A percentile compares a stretch with the other conserved stretches of the same genome.
These are phyloP conservation scores for Marasmius tenuissimus DNA, from an alignment of 1,284 basidiomycete genomes.

Conservation along the genomic window DNA sequence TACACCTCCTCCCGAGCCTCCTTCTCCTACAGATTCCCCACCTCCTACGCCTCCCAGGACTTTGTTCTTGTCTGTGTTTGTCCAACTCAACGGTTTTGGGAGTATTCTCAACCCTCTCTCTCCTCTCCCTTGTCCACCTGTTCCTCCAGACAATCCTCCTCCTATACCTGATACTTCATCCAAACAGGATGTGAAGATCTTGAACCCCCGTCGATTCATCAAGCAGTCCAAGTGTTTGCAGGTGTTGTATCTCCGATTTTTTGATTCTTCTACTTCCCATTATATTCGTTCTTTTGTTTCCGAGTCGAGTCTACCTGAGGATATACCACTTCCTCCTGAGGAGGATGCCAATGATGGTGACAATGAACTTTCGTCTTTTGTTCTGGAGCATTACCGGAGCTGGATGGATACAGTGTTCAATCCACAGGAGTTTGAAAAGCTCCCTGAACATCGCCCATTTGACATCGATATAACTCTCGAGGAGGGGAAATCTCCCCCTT, in stretches of 20 bases:
- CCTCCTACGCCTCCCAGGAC: too few species aligned
- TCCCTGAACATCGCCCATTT: not conserved
- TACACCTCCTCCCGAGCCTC: not conserved
- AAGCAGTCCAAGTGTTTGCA: not conserved
- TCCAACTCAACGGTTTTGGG: too few species aligned
- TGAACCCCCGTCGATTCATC: not conserved
- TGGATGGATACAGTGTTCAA: not conserved
- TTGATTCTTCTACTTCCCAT: not conserved
- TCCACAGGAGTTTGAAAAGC: not conserved
- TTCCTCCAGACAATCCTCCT: too few species aligned
- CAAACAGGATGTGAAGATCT: not conserved
- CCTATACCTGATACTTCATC: not conserved
- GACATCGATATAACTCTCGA: not conserved
- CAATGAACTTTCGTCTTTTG: not conserved
- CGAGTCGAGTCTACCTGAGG: not conserved
- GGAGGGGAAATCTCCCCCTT: not conserved
- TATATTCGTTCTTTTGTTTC: not conserved
- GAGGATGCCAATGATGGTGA: not conserved
- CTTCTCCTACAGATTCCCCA: not conserved
- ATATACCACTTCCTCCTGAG: not conserved
- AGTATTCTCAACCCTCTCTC: not conserved
- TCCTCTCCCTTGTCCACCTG: not conserved
- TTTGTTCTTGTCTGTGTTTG: too few species aligned
- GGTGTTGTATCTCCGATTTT: not conserved
- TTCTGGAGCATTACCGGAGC: not conserved